phyloP scores from a whole-genome alignment of 2,329 filamentous ascomycete species.

The Clonostachys sp. region DNA sequence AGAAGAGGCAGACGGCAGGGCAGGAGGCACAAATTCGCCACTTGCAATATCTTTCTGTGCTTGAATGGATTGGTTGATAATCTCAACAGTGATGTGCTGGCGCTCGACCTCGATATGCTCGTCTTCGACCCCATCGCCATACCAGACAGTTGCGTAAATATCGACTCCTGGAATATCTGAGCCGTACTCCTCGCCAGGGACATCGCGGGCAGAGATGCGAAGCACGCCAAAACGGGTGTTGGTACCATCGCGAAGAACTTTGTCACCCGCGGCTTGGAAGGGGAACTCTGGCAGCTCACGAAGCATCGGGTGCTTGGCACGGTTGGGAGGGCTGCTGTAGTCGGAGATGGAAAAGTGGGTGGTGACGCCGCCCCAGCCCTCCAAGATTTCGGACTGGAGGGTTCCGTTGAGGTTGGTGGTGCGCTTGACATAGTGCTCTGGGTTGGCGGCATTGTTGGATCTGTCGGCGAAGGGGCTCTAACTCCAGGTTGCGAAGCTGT shows the following conservation, averaged over 20 bases:
- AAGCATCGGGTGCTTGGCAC: constrained; percentile 21
- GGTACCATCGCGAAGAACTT: constrained; percentile 8
- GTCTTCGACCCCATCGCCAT: constrained; percentile 9
- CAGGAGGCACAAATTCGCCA: background rate
- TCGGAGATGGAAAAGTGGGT: constrained; percentile 28
- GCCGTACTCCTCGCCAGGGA: constrained; percentile 3
- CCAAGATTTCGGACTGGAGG: constrained; percentile 14
- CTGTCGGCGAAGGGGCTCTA: constrained; percentile 13
- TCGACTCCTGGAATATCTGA: constrained; percentile 5
- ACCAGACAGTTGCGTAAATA: constrained; percentile 13
- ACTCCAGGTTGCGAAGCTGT: constrained; percentile 14
- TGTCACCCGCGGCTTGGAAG: constrained; percentile 15
- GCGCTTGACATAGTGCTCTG: constrained; percentile 19
- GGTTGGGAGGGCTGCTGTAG: constrained; percentile 13
- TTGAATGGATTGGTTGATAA: constrained; percentile 10
- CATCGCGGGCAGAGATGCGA: constrained; percentile 11
- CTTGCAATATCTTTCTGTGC: constrained; percentile 8
- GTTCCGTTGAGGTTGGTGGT: constrained; percentile 5
- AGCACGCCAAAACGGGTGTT: constrained; percentile 12
- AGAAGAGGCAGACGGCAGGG: background rate
- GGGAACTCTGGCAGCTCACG: constrained; percentile 12
- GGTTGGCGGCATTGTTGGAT: constrained; percentile 16
- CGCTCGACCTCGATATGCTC: constrained; percentile 13
- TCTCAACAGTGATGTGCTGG: constrained; percentile 13
- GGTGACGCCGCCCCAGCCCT: constrained; percentile 21